Percentiles rank a stretch among this genome's conserved stretches.
Evolutionary conservation across 202 grass and related monocot genomes (phyloP).

Genomic region (Musa balbisiana): DNA sequence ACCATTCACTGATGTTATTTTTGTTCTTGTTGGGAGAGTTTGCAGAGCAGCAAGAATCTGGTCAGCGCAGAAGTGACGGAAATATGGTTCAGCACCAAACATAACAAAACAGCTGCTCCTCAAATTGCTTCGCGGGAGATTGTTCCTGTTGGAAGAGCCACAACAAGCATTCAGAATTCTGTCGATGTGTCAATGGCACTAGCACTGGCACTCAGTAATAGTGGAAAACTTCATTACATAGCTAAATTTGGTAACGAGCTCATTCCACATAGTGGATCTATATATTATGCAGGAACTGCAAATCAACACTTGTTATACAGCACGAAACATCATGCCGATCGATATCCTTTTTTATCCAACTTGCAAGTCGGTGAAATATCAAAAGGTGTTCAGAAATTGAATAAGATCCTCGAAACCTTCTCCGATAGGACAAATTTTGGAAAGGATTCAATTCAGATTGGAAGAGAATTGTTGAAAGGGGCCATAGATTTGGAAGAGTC

Average conservation of each 20-base stretch:
- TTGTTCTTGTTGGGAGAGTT: constrained; percentile 8
- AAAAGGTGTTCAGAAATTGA: constrained; percentile 65
- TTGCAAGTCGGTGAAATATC: constrained; percentile 34
- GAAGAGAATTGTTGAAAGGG: constrained; percentile 43
- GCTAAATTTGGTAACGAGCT: constrained; percentile 32
- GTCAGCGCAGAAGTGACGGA: constrained; percentile 15
- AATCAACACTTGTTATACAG: constrained; percentile 14
- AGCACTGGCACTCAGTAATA: constrained; percentile 85
- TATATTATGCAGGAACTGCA: constrained; percentile 28
- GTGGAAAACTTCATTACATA: constrained; percentile 77
- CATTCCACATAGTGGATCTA: constrained; percentile 37
- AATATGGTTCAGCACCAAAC: constrained; percentile 27
- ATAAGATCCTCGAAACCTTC: constrained; percentile 57
- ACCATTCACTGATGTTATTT: not conserved
- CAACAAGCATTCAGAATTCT: constrained; percentile 20
- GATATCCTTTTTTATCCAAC: constrained; percentile 31
- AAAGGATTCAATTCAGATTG: constrained; percentile 34
- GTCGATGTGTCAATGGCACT: constrained; percentile 70
- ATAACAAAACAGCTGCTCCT: constrained; percentile 19
- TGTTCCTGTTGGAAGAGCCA: constrained; percentile 53
- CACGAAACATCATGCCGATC: constrained; percentile 18
- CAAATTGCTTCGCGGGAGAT: constrained; percentile 33
- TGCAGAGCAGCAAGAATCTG: constrained; percentile 24
- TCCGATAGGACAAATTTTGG: constrained; percentile 19
- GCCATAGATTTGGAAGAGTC: constrained; percentile 80